phyloP scores from a whole-genome alignment of 73 alveolate species.

The Uronychia binucleata region DNA sequence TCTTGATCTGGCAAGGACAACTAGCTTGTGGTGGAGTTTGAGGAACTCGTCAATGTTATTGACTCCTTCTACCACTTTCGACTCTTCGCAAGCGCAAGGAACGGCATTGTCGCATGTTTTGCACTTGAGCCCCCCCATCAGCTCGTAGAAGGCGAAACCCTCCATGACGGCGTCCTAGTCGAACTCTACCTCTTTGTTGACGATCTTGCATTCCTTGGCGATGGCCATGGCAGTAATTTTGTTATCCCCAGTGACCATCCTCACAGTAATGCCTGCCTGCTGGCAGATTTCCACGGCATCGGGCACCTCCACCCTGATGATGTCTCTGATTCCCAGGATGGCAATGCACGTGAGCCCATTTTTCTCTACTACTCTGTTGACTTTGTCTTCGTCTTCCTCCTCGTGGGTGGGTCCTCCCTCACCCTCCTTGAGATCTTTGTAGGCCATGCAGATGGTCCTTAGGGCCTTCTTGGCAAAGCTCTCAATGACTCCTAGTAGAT shows the following conservation, averaged over 20 bases:
- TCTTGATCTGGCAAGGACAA: slow-evolving; percentile 96
- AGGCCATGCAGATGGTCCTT: slow-evolving; percentile 82
- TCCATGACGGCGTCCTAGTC: slow-evolving; percentile 44
- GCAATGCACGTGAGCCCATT: slow-evolving; percentile 70
- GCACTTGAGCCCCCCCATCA: slow-evolving; percentile 88
- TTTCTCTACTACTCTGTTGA: slow-evolving; percentile 41
- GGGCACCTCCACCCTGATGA: slow-evolving; percentile 91
- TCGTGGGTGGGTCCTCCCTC: slow-evolving; percentile 64
- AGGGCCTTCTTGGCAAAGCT: slow-evolving; percentile 73
- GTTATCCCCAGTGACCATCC: slow-evolving; percentile 98
- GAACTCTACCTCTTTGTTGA: slow-evolving; percentile 25
- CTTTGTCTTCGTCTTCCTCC: slow-evolving; percentile 37
- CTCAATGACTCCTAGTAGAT: slow-evolving; percentile 53
- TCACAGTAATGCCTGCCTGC: slow-evolving; percentile 92
- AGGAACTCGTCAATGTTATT: slow-evolving; percentile 68
- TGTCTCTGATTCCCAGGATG: slow-evolving; percentile 86
- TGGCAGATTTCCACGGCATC: slow-evolving; percentile 79
- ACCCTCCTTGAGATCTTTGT: slow-evolving; percentile 61
- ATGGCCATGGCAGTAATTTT: slow-evolving; percentile 94
- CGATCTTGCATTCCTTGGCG: slow-evolving; percentile 91
- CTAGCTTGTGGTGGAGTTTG: slow-evolving; percentile 55
- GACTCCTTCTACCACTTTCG: slow-evolving; percentile 77
- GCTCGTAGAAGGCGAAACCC: slow-evolving; percentile 75
- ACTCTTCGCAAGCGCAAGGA: slow-evolving; percentile 58
- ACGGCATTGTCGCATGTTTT: slow-evolving; percentile 61